phyloP scores from a whole-genome alignment of 371 early-diverging fungal species.

The Lichtheimia hyalospora region DNA sequence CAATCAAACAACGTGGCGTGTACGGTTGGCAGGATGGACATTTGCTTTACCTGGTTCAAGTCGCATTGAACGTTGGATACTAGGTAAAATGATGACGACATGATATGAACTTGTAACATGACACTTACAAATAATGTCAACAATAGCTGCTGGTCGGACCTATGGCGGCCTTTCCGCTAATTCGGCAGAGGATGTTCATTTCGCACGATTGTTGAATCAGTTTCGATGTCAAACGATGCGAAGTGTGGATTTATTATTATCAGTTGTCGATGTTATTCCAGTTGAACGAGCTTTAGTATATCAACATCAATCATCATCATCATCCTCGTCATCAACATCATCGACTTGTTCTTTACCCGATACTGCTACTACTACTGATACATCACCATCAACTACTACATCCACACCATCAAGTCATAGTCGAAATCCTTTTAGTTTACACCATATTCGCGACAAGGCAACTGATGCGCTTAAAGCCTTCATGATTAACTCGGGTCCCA shows the following conservation, averaged over 20 bases:
- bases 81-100: slow-evolving; percentile 1
- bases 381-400: background rate
- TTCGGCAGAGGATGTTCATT: slow-evolving; percentile 42
- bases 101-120: background rate
- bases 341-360: background rate
- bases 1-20: slow-evolving; percentile 19
- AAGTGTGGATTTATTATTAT: slow-evolving; percentile 17
- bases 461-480: slow-evolving; percentile 27
- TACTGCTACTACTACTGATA: background rate
- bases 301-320: slow-evolving; percentile 2
- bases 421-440: slow-evolving; percentile 6
- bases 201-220: slow-evolving; percentile 35
- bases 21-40: slow-evolving; percentile 38
- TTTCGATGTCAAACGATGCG: slow-evolving; percentile 44
- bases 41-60: slow-evolving; percentile 37
- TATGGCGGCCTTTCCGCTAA: slow-evolving; percentile 38
- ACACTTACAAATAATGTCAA: background rate
- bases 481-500: slow-evolving; percentile 28
- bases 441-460: slow-evolving; percentile 10
- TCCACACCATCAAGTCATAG: background rate
- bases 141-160: slow-evolving; percentile 38
- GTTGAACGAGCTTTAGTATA: slow-evolving; percentile 3
- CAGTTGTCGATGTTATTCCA: slow-evolving; percentile 7
- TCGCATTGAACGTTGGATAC: slow-evolving; percentile 31
- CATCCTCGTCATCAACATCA: background rate